Evolutionary conservation across 1,139 yeast genomes (phyloP).

Genomic region (Suhomyces bribrorum): DNA sequence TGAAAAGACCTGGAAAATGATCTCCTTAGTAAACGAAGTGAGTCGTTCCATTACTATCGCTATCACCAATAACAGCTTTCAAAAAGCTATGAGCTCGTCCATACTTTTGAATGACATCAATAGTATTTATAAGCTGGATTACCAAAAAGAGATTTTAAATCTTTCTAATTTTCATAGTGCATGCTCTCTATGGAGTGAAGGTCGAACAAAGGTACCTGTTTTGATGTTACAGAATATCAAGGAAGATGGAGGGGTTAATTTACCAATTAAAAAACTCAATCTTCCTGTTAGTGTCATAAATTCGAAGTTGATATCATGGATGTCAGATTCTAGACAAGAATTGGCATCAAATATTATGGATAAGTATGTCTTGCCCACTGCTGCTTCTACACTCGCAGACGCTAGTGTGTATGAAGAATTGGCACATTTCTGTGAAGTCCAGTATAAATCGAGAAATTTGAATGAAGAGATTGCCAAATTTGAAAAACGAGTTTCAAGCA

Average conservation of each 20-base stretch:
- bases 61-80: conserved; percentile 37
- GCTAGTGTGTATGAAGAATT: conserved; percentile 51
- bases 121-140: not conserved
- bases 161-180: conserved; percentile 54
- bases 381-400: conserved; percentile 8
- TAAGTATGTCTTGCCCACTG: conserved; percentile 53
- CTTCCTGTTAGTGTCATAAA: conserved; percentile 34
- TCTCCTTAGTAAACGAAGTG: conserved; percentile 41
- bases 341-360: conserved; percentile 59
- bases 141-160: conserved; percentile 17
- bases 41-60: conserved; percentile 43
- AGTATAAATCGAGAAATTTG: conserved; percentile 48
- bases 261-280: conserved; percentile 24
- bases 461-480: conserved; percentile 48
- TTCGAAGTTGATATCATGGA: conserved; percentile 69
- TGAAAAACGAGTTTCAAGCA: conserved; percentile 38
- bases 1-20: conserved; percentile 16
- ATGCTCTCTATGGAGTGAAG: conserved; percentile 58
- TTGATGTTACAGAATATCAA: conserved; percentile 41
- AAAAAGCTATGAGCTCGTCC: conserved; percentile 53
- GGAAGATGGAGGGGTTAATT: conserved; percentile 18
- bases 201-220: conserved; percentile 56
- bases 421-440: conserved; percentile 77
- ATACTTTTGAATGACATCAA: conserved; percentile 39
- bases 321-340: conserved; percentile 68